Evolutionary conservation across 495 filamentous ascomycete species (phyloP).

Genomic region (Corynascus novoguineensis): DNA sequence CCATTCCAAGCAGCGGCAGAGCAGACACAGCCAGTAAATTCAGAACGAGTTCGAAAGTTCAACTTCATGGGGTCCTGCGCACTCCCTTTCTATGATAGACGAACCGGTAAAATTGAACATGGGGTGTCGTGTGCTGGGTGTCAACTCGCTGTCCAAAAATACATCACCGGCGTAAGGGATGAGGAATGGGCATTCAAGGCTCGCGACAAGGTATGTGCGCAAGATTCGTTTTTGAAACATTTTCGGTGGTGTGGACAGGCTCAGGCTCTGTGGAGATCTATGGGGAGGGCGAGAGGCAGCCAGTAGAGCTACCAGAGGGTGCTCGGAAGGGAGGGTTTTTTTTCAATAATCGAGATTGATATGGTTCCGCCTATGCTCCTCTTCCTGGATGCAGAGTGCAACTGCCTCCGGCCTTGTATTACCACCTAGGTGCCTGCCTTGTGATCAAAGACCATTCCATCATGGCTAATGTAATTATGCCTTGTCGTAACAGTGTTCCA

Average conservation of each 20-base stretch:
- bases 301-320: constrained; percentile 22
- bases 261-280: constrained; percentile 35
- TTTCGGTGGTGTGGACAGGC: constrained; percentile 43
- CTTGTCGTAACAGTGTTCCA: too few species aligned
- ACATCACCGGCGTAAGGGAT: constrained; percentile 26
- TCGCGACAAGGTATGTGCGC: constrained; percentile 30
- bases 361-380: too few species aligned
- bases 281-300: constrained; percentile 31
- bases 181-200: constrained; percentile 27
- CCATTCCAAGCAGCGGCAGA: constrained; percentile 18
- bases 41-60: constrained; percentile 19
- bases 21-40: constrained; percentile 11
- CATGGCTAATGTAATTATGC: too few species aligned
- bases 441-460: too few species aligned
- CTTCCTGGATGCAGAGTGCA: too few species aligned
- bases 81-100: constrained; percentile 38
- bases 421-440: too few species aligned
- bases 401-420: too few species aligned
- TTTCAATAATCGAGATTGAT: too few species aligned
- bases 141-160: constrained; percentile 35
- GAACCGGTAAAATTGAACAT: constrained; percentile 30
- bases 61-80: constrained; percentile 34
- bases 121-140: constrained; percentile 40
- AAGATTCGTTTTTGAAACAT: constrained; percentile 32
- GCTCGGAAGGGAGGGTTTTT: constrained; percentile 16